phyloP scores from a whole-genome alignment of 2,329 filamentous ascomycete species.

The Escovopsis sp. region DNA sequence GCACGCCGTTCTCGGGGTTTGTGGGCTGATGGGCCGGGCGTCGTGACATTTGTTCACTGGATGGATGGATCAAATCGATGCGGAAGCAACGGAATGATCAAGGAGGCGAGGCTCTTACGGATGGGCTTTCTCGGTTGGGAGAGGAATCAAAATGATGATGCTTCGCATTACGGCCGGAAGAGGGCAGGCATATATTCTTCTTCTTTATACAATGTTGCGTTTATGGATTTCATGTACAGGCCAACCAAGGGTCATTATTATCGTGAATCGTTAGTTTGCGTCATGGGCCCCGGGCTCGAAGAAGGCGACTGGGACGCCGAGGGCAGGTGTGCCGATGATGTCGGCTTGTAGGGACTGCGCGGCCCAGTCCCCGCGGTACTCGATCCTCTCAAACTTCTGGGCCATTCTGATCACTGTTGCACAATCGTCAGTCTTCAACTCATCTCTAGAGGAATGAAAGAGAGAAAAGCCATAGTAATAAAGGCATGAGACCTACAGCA shows the following conservation, averaged over 20 bases:
- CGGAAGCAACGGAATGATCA: neutral
- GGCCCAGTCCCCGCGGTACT: slow-evolving; percentile 30
- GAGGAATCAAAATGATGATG: too few species aligned
- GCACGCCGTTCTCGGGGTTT: slow-evolving; percentile 34
- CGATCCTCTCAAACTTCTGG: slow-evolving; percentile 42
- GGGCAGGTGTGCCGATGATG: slow-evolving; percentile 25
- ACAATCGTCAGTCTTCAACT: neutral
- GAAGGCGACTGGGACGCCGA: slow-evolving; percentile 24
- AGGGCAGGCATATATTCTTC: too few species aligned
- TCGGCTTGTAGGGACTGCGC: slow-evolving; percentile 26
- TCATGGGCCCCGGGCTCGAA: slow-evolving; percentile 11
- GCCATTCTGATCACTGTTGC: slow-evolving; percentile 30
- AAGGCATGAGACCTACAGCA: slow-evolving; percentile 18
- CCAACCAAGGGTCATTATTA: too few species aligned
- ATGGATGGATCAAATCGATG: neutral
- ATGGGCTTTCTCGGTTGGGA: neutral
- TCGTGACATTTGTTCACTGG: neutral
- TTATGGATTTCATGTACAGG: too few species aligned
- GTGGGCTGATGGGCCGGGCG: neutral
- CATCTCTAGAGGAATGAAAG: slow-evolving; percentile 13
- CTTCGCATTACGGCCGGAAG: too few species aligned
- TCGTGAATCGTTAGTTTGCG: too few species aligned
- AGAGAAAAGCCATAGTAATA: too few species aligned
- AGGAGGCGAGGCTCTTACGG: neutral
- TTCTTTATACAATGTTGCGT: too few species aligned